Base-by-base conservation (phyloP, 2,329 filamentous ascomycete species). In the Iodosphaeria phyllophila region DNA sequence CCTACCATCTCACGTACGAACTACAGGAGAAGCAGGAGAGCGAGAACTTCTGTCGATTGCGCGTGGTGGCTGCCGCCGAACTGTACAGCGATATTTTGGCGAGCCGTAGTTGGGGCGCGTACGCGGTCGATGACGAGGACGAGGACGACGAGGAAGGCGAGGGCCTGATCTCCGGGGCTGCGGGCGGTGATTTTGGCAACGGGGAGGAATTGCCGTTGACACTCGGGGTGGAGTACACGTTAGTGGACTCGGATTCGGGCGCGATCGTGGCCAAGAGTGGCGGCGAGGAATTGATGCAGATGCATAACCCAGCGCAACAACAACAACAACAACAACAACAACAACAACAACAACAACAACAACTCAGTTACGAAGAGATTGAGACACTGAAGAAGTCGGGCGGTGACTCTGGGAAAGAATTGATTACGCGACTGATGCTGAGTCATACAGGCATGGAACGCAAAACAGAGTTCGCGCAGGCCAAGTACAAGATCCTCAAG, bases 401-500 rank as follows among this genome's bases (percentile, higher is more conserved):
- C 8, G 70, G 73, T 4, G 74, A 74, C 5, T 79, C 80, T 0
- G 86, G 84, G 8, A 77, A 78, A 45, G 84, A 92, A 25, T 65
- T 98, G 23, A 89, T 98, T 34, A 74, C 79, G n/a, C 92, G 84
- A 51, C 70, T 98, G 14, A 66, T 98, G 49, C 64, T 83, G 16
- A 89, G 83, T 21, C 89, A 98, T 48, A 74, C 78, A 11, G 78
- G 75, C 2, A 63, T 98, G 21, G 83, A 92, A 36, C 77, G 95
- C 53, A 98, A 98, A 60, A 95, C 89, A 0, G 64, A 72, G 1
- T 98, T 91, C 42, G 91, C 83, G 3, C 58, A 93, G 29, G 84
- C 86, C 21, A 98, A 98, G 49, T 98, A 98, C 51, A 92, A 89
- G 41, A 57, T 95, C 11, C 62, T 92, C 22, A 98, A 98, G 55